Evolutionary conservation across 225 moss, liverwort and hornwort genomes (phyloP).

Genomic region (Polytrichum formosum): DNA sequence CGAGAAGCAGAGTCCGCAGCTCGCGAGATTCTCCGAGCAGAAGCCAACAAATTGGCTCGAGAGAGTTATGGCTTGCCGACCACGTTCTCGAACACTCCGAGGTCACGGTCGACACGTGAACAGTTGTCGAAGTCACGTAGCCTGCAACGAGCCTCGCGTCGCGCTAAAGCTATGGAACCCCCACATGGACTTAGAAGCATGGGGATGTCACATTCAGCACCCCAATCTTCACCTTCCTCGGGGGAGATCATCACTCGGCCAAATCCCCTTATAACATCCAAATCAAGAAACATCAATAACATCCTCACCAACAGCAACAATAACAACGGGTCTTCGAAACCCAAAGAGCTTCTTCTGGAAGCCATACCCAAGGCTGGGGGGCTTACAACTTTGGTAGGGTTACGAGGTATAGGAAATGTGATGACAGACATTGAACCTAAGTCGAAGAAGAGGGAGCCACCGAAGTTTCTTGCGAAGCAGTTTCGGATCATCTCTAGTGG

Average conservation of each 20-base stretch:
- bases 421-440: constrained; percentile 1
- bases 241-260: too few relatives aligned
- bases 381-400: neutral
- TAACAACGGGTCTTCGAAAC: too few relatives aligned
- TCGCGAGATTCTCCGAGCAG: constrained; percentile 6
- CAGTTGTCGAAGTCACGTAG: constrained; percentile 24
- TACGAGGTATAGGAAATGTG: constrained; percentile 4
- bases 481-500: constrained; percentile 27
- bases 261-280: too few relatives aligned
- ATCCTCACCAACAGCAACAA: too few relatives aligned
- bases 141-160: constrained; percentile 25
- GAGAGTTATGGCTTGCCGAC: constrained; percentile 11
- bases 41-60: constrained; percentile 2
- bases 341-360: too few relatives aligned
- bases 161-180: constrained; percentile 18
- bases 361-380: constrained; percentile 3
- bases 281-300: too few relatives aligned
- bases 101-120: constrained; percentile 34
- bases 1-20: constrained; percentile 8
- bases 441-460: constrained; percentile 24
- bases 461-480: constrained; percentile 41
- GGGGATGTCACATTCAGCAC: constrained; percentile 28
- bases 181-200: neutral
- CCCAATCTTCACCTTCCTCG: constrained; percentile 29
- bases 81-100: constrained; percentile 10